Percentiles rank a stretch among this genome's conserved stretches.
Conservation (phyloP, 345 rosid genomes). For the Sisymbrium irio region DNA sequence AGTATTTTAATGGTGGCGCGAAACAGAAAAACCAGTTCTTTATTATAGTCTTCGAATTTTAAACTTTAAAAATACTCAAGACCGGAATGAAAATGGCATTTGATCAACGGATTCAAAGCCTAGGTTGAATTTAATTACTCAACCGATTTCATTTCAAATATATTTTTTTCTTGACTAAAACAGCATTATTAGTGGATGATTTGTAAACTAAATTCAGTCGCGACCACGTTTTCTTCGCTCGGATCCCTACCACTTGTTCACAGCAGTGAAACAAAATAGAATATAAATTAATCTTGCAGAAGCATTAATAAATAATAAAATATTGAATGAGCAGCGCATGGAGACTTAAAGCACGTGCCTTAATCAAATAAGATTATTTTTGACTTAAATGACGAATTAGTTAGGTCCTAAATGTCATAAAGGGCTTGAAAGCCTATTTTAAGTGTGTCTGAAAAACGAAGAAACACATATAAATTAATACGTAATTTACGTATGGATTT, state of each 20-base stretch:
- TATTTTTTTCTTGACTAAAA: not conserved
- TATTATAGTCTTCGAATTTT: too few species aligned
- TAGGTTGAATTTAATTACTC: too few species aligned
- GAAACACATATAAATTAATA: not conserved
- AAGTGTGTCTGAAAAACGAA: not conserved
- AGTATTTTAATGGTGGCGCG: too few species aligned
- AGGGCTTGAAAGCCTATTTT: not conserved
- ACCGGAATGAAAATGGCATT: too few species aligned
- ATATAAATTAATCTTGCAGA: not conserved
- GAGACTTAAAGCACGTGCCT: slow-evolving; percentile 8
- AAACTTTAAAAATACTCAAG: too few species aligned
- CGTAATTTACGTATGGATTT: not conserved
- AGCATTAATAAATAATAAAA: not conserved
- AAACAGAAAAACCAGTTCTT: too few species aligned
- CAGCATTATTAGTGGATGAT: not conserved
- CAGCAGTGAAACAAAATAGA: not conserved
- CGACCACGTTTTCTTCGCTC: not conserved
- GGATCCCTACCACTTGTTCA: not conserved
- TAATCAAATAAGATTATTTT: not conserved
- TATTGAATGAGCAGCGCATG: not conserved
- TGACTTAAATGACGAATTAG: not conserved
- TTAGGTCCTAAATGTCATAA: slow-evolving; percentile 1
- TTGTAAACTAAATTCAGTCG: not conserved
- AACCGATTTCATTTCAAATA: not conserved
- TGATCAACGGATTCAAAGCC: too few species aligned